phyloP scores from a whole-genome alignment of 495 filamentous ascomycete genomes.

The Neurospora sp. region DNA sequence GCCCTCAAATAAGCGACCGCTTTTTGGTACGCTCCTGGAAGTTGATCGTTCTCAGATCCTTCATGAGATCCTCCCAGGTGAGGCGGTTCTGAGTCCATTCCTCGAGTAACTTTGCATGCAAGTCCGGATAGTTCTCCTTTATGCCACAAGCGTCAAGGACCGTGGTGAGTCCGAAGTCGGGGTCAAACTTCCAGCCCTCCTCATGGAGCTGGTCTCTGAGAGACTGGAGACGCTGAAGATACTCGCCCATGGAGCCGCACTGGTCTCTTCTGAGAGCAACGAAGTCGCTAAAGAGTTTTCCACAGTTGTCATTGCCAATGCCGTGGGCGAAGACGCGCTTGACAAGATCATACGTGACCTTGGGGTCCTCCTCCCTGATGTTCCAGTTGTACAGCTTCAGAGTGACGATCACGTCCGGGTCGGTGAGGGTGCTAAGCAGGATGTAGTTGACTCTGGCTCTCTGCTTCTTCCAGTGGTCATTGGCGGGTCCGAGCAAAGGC shows the following conservation, averaged over 20 bases:
- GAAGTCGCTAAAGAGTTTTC: background rate
- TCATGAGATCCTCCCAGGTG: background rate
- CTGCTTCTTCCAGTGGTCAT: background rate
- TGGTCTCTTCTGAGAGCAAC: background rate
- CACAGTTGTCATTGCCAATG: background rate
- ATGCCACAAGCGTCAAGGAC: background rate
- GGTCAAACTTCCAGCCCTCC: background rate
- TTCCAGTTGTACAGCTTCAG: background rate
- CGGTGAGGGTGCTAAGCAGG: background rate
- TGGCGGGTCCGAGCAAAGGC: background rate
- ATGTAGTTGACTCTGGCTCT: background rate
- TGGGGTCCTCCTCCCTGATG: background rate
- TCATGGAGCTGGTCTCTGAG: background rate
- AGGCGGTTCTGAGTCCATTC: background rate
- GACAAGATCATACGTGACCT: background rate
- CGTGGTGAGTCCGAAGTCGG: background rate
- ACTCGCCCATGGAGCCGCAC: background rate
- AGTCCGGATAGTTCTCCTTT: background rate
- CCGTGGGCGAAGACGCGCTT: background rate
- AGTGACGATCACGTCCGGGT: background rate
- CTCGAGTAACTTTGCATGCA: background rate
- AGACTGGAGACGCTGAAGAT: background rate
- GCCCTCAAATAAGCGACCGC: background rate
- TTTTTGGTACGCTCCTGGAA: background rate
- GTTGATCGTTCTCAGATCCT: background rate